Evolutionary conservation across 2,329 filamentous ascomycete genomes (phyloP).

Genomic region (Mycocentrospora acerina): DNA sequence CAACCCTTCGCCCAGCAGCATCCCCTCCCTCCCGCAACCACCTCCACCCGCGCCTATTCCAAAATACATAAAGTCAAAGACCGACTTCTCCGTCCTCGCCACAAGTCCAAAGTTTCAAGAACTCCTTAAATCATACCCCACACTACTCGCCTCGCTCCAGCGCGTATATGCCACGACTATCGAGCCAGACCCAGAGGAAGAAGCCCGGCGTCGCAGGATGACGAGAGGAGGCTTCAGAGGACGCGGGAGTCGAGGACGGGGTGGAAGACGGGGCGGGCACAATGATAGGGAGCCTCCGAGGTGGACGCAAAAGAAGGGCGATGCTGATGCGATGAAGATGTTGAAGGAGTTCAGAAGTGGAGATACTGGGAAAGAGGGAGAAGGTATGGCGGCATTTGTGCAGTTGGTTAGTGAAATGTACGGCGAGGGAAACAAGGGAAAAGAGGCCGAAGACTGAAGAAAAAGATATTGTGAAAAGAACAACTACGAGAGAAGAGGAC

Average conservation of each 20-base stretch:
- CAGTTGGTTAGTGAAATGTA: slow-evolving; percentile 29
- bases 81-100: slow-evolving; percentile 35
- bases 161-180: slow-evolving; percentile 38
- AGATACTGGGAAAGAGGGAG: slow-evolving; percentile 33
- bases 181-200: slow-evolving; percentile 32
- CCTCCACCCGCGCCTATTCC: slow-evolving; percentile 30
- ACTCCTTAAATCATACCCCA: slow-evolving; percentile 29
- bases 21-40: slow-evolving; percentile 23
- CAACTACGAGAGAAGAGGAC: background rate
- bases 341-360: slow-evolving; percentile 29
- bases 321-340: slow-evolving; percentile 31
- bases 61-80: slow-evolving; percentile 32
- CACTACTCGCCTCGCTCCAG: slow-evolving; percentile 27
- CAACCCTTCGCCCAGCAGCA: slow-evolving; percentile 1
- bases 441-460: slow-evolving; percentile 3
- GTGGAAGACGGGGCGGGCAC: slow-evolving; percentile 14
- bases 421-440: slow-evolving; percentile 9
- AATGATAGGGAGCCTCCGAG: slow-evolving; percentile 9
- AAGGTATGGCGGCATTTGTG: slow-evolving; percentile 47
- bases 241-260: slow-evolving; percentile 13
- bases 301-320: slow-evolving; percentile 36
- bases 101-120: slow-evolving; percentile 28
- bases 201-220: slow-evolving; percentile 14
- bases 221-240: slow-evolving; percentile 13
- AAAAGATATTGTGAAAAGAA: slow-evolving; percentile 4